phyloP scores from a whole-genome alignment of 495 filamentous ascomycete species.

The Aspergillus biplanus region DNA sequence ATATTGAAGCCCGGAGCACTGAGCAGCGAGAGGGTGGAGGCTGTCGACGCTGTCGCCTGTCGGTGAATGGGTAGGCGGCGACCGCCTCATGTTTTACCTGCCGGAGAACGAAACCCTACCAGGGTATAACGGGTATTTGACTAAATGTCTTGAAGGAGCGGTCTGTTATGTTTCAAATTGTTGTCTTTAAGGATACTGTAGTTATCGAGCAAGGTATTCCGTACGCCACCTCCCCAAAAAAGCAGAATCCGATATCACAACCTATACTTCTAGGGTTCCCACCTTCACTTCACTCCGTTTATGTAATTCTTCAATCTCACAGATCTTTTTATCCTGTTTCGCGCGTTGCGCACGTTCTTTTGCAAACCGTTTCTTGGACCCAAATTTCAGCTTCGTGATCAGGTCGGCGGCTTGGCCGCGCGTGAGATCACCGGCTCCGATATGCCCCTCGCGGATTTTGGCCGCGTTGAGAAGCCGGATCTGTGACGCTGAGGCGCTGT shows the following conservation, averaged over 20 bases:
- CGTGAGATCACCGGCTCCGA: slow-evolving; percentile 62
- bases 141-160: too few species aligned
- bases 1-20: too few species aligned
- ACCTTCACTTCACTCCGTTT: slow-evolving; percentile 60
- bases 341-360: slow-evolving; percentile 44
- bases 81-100: too few species aligned
- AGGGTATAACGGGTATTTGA: too few species aligned
- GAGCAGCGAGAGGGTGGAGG: too few species aligned
- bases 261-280: slow-evolving; percentile 57
- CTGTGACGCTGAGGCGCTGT: slow-evolving; percentile 69
- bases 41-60: too few species aligned
- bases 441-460: slow-evolving; percentile 53
- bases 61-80: too few species aligned
- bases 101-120: too few species aligned
- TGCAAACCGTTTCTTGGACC: slow-evolving; percentile 72
- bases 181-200: too few species aligned
- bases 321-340: slow-evolving; percentile 38
- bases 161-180: too few species aligned
- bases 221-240: too few species aligned
- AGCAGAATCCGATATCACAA: not conserved
- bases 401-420: slow-evolving; percentile 87
- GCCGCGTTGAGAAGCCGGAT: slow-evolving; percentile 72
- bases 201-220: too few species aligned
- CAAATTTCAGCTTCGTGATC: slow-evolving; percentile 89
- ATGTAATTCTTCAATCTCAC: slow-evolving; percentile 35